Percentiles rank a stretch among this genome's conserved stretches.
Evolutionary conservation across 2,329 filamentous ascomycete species (phyloP).

Genomic region (Ophidiomyces ophidiicola): DNA sequence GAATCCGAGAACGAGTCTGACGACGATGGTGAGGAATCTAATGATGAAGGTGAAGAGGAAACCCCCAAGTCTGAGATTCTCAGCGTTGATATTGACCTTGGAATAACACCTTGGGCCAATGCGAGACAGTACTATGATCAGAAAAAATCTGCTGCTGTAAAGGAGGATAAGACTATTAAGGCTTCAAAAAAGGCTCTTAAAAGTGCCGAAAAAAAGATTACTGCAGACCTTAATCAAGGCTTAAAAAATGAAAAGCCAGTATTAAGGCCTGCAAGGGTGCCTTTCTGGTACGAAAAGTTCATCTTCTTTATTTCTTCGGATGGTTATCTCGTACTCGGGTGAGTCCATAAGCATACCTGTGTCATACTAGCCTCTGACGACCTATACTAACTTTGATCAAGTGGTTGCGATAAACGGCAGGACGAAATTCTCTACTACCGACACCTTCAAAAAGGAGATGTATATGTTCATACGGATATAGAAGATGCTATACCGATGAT

Average conservation of each 20-base stretch:
- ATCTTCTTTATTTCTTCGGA: conserved; percentile 91
- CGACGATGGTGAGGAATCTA: conserved; percentile 35
- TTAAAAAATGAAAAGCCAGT: conserved; percentile 86
- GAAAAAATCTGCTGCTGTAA: conserved; percentile 68
- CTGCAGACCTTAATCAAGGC: conserved; percentile 70
- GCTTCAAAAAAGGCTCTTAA: conserved; percentile 75
- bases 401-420: conserved; percentile 74
- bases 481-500: conserved; percentile 73
- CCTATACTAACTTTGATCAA: conserved; percentile 14
- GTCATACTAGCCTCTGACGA: neutral
- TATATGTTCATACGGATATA: conserved; percentile 85
- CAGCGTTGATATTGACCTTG: conserved; percentile 72
- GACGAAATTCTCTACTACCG: conserved; percentile 83
- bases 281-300: conserved; percentile 96
- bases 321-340: conserved; percentile 77
- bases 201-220: conserved; percentile 79
- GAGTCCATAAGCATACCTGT: conserved; percentile 15
- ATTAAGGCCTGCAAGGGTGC: conserved; percentile 67
- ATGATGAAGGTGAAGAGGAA: conserved; percentile 19
- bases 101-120: conserved; percentile 73
- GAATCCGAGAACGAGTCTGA: conserved; percentile 50
- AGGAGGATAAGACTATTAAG: conserved; percentile 73
- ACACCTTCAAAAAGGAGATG: conserved; percentile 75
- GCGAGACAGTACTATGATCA: conserved; percentile 87
- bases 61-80: conserved; percentile 34